These are phyloP conservation scores for Pythium aristosporum DNA, from an alignment of 352 stramenopile species.

Conservation along the genomic window DNA sequence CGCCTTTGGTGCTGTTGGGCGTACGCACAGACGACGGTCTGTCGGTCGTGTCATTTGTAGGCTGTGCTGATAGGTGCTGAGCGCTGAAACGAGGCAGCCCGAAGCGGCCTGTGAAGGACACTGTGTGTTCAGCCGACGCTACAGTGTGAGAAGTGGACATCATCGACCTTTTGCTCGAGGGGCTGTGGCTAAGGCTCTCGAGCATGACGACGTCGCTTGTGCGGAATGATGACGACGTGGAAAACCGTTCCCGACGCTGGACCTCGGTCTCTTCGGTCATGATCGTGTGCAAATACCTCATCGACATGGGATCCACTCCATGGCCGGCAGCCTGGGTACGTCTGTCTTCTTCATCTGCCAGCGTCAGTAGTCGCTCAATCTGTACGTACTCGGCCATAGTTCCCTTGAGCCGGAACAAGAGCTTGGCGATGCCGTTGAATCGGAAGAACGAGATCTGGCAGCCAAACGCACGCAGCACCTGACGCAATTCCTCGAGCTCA, in stretches of 20 bases:
- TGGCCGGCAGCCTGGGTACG: not conserved
- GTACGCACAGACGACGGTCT: too few relatives aligned
- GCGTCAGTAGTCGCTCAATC: conserved; percentile 15
- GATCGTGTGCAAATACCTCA: not conserved
- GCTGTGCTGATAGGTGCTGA: too few relatives aligned
- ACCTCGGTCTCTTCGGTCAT: not conserved
- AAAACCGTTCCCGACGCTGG: not conserved
- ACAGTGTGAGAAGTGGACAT: too few relatives aligned
- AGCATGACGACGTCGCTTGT: too few relatives aligned
- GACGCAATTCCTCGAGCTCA: conserved; percentile 26
- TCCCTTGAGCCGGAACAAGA: conserved; percentile 22
- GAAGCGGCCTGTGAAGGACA: too few relatives aligned
- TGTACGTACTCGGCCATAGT: conserved; percentile 20
- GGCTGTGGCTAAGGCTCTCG: too few relatives aligned
- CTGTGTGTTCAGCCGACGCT: too few relatives aligned
- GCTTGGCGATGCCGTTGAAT: conserved; percentile 30
- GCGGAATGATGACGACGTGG: too few relatives aligned
- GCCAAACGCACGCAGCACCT: conserved; percentile 19
- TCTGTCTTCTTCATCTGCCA: not conserved
- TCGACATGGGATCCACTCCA: not conserved
- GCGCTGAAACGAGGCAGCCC: too few relatives aligned
- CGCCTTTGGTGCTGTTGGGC: too few relatives aligned
- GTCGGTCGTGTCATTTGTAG: too few relatives aligned
- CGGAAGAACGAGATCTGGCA: conserved; percentile 28
- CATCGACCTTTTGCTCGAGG: too few relatives aligned